Evolutionary conservation across 306 rosid species (phyloP).

Genomic region (Inga leiocalycina): DNA sequence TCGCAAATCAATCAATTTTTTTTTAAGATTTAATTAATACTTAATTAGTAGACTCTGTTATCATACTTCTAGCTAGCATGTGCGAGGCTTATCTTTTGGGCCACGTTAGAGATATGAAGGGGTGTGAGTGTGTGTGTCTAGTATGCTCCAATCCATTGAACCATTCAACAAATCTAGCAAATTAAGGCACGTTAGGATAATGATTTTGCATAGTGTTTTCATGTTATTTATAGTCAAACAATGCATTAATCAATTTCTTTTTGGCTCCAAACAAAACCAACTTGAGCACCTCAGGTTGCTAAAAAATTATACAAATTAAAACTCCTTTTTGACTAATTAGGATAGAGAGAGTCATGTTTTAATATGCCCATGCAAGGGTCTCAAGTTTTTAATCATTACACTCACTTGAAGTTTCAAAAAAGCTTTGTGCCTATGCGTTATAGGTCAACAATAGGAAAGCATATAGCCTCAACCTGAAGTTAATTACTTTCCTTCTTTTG

Average conservation of each 20-base stretch:
- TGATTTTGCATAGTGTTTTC: neutral
- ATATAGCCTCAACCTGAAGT: neutral
- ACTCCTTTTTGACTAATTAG: conserved; percentile 37
- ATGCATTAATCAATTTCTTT: neutral
- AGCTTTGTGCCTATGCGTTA: conserved; percentile 14
- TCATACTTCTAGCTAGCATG: neutral
- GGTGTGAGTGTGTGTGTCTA: neutral
- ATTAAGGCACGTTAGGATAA: conserved; percentile 3
- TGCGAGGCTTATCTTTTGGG: neutral
- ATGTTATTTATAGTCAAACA: conserved; percentile 20
- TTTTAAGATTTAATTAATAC: neutral
- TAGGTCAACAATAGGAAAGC: conserved; percentile 21
- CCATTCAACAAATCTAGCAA: neutral
- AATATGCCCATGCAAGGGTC: conserved; percentile 8
- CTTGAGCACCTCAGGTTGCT: conserved; percentile 10
- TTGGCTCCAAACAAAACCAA: conserved; percentile 19
- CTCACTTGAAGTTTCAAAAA: conserved; percentile 25
- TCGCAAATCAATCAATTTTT: neutral
- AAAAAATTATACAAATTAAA: neutral
- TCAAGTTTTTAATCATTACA: conserved; percentile 8
- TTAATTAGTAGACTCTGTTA: neutral
- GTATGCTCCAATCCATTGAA: conserved; percentile 10
- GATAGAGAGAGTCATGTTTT: conserved; percentile 3
- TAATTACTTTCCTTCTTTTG: neutral
- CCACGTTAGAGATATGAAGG: neutral